Conservation (phyloP, 2,329 filamentous ascomycete species). For the Bertia moriformis region DNA sequence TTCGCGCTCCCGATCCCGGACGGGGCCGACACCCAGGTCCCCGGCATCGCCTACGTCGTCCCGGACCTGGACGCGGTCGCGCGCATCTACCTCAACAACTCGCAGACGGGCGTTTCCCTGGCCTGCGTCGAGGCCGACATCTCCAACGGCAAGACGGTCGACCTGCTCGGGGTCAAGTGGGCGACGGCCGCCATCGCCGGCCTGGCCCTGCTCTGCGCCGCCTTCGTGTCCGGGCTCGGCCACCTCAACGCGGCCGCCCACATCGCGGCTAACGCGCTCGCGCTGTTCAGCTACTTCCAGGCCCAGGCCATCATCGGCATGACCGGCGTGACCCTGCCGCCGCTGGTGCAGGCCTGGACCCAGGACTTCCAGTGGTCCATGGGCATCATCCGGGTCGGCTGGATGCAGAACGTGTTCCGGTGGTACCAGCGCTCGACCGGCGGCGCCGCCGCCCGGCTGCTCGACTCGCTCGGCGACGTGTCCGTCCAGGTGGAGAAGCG, state of each 20-base stretch:
- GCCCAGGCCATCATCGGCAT: slow-evolving; percentile 83
- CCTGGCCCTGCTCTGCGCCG: slow-evolving; percentile 69
- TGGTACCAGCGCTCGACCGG: slow-evolving; percentile 95
- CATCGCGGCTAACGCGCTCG: slow-evolving; percentile 81
- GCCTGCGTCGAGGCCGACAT: slow-evolving; percentile 79
- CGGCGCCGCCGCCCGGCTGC: slow-evolving; percentile 64
- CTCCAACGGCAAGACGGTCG: slow-evolving; percentile 84
- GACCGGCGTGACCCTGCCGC: slow-evolving; percentile 66
- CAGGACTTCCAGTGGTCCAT: slow-evolving; percentile 98
- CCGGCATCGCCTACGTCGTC: slow-evolving; percentile 73
- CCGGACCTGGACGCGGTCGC: slow-evolving; percentile 83
- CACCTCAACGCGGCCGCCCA: slow-evolving; percentile 91
- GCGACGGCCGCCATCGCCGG: slow-evolving; percentile 76
- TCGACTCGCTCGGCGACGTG: slow-evolving; percentile 58
- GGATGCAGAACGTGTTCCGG: slow-evolving; percentile 76
- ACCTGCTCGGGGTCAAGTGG: slow-evolving; percentile 81
- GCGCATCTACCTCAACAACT: slow-evolving; percentile 62
- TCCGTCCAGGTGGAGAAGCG: slow-evolving; percentile 75
- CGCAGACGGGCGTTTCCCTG: slow-evolving; percentile 37
- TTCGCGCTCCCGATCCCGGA: slow-evolving; percentile 50
- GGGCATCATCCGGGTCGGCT: slow-evolving; percentile 80
- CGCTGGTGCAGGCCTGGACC: slow-evolving; percentile 82
- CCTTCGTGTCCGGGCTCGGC: slow-evolving; percentile 75
- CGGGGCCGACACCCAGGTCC: slow-evolving; percentile 49
- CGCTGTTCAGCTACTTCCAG: slow-evolving; percentile 91